Percentiles rank a stretch among this genome's conserved stretches.
Conservation (phyloP, 352 stramenopile genomes). For the Pythium guiyangense region DNA sequence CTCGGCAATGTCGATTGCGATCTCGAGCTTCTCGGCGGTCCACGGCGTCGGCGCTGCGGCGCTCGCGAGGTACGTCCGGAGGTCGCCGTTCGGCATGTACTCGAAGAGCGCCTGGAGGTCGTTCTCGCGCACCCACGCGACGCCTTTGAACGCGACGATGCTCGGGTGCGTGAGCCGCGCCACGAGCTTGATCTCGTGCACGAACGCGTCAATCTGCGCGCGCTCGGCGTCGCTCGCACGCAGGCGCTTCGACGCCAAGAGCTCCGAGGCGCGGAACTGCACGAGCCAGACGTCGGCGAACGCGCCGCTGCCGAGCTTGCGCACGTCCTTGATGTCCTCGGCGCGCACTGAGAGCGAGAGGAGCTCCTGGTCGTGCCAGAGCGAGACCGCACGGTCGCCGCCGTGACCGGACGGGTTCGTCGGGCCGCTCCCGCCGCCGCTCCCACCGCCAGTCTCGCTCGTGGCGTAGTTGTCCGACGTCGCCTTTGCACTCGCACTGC, state of each 20-base stretch:
- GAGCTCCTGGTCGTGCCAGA: constrained; percentile 66
- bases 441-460: too few species aligned
- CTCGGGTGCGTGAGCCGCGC: constrained; percentile 40
- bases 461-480: too few species aligned
- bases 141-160: constrained; percentile 42
- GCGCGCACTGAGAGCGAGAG: constrained; percentile 39
- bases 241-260: too few species aligned
- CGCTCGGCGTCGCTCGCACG: too few species aligned
- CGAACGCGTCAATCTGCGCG: too few species aligned
- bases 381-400: too few species aligned
- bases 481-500: background rate
- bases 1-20: constrained; percentile 53
- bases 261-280: constrained; percentile 35
- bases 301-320: constrained; percentile 27
- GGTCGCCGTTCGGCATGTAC: constrained; percentile 50
- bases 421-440: too few species aligned
- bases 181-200: constrained; percentile 42
- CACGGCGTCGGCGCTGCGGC: constrained; percentile 20
- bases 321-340: constrained; percentile 24
- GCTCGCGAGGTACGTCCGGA: constrained; percentile 28
- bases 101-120: constrained; percentile 44
- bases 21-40: constrained; percentile 44
- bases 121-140: constrained; percentile 33
- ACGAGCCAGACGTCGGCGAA: constrained; percentile 54
- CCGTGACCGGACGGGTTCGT: too few species aligned